These are phyloP conservation scores for Hibiscus tridactylites DNA, from an alignment of 345 rosid genomes.

Conservation along the genomic window DNA sequence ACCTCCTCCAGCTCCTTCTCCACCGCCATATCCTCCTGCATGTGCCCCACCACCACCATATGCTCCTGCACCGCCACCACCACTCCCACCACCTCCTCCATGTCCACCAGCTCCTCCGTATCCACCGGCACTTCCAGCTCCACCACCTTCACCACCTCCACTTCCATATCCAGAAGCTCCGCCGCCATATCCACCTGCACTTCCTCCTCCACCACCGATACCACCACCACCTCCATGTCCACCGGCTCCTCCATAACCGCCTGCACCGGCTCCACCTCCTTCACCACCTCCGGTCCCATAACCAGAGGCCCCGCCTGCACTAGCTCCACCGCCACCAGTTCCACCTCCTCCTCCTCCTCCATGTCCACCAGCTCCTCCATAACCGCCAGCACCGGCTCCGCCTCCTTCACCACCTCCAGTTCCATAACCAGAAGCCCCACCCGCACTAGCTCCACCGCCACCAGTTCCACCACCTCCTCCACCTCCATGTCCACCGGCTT, in stretches of 20 bases:
- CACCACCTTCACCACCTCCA: not conserved
- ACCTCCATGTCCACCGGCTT: not conserved
- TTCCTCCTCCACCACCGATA: not conserved
- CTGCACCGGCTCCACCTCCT: not conserved
- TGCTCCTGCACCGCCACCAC: conserved; percentile 5
- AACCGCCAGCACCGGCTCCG: conserved; percentile 14
- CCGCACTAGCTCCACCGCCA: not conserved
- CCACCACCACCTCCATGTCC: conserved; percentile 3
- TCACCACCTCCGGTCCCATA: not conserved
- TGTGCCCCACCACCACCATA: conserved; percentile 13
- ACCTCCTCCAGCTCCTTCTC: conserved; percentile 2
- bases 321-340: conserved; percentile 2
- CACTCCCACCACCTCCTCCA: conserved; percentile 16
- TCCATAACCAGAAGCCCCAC: conserved; percentile 9
- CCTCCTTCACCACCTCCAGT: conserved; percentile 10
- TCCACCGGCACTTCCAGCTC: conserved; percentile 13
- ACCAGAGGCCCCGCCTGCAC: conserved; percentile 14
- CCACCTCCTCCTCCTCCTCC: not conserved
- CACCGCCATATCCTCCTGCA: conserved; percentile 5
- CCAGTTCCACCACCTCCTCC: not conserved
- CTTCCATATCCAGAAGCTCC: not conserved
- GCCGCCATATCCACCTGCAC: not conserved
- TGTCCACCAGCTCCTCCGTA: conserved; percentile 6
- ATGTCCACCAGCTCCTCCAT: not conserved
- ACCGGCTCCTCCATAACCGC: not conserved